A percentile compares a stretch with the other conserved stretches of the same genome.
Evolutionary conservation across 1,284 basidiomycete genomes (phyloP).

Genomic region (Malassezia sympodialis): DNA sequence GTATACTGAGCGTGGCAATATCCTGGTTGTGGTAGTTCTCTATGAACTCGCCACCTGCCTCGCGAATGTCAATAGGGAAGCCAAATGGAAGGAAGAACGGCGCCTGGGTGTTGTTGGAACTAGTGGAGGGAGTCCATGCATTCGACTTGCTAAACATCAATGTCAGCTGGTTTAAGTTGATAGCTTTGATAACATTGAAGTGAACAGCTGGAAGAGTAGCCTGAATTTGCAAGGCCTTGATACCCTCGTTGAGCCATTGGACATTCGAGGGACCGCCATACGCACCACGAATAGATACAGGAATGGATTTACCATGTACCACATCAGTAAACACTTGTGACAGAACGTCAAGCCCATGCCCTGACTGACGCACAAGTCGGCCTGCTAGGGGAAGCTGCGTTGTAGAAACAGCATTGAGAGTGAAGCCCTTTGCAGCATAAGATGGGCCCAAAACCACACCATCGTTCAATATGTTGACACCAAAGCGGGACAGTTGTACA

Average conservation of each 20-base stretch:
- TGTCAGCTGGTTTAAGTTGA: slow-evolving; percentile 58
- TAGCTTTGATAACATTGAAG: slow-evolving; percentile 60
- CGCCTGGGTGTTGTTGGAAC: slow-evolving; percentile 57
- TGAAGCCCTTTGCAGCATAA: slow-evolving; percentile 53
- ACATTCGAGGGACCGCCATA: slow-evolving; percentile 59
- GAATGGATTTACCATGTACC: slow-evolving; percentile 60
- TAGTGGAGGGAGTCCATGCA: slow-evolving; percentile 54
- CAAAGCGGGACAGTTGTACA: slow-evolving; percentile 58
- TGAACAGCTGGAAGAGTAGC: slow-evolving; percentile 62
- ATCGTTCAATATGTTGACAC: slow-evolving; percentile 57
- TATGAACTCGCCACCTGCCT: slow-evolving; percentile 59
- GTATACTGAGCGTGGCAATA: slow-evolving; percentile 60
- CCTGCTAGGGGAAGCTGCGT: slow-evolving; percentile 57
- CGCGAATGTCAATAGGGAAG: slow-evolving; percentile 62
- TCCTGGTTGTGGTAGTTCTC: slow-evolving; percentile 55
- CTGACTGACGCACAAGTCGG: slow-evolving; percentile 59
- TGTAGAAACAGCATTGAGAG: slow-evolving; percentile 56
- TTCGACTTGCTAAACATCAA: slow-evolving; percentile 57
- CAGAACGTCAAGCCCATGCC: slow-evolving; percentile 55
- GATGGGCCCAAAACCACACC: slow-evolving; percentile 58
- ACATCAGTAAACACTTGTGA: slow-evolving; percentile 65
- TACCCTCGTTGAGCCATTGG: slow-evolving; percentile 66
- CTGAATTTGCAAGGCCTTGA: slow-evolving; percentile 58
- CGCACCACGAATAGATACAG: slow-evolving; percentile 58
- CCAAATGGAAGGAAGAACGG: slow-evolving; percentile 62